These are phyloP conservation scores for Alternaria gaisen DNA, from an alignment of 2,329 filamentous ascomycete genomes.

Conservation along the genomic window DNA sequence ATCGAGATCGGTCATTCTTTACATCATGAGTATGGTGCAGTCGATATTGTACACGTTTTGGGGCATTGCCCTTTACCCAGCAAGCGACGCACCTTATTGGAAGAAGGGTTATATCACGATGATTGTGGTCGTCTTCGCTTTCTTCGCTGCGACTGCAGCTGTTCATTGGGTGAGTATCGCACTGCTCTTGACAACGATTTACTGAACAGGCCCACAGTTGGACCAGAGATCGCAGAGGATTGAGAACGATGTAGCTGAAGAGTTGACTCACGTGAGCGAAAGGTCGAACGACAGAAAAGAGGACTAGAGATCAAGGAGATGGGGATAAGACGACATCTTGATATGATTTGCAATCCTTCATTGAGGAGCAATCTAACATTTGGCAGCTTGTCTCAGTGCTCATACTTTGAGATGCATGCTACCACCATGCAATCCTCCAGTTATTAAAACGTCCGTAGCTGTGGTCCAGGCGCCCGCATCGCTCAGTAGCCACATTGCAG, in stretches of 20 bases:
- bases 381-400: not conserved
- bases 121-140: constrained; percentile 42
- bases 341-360: not conserved
- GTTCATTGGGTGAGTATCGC: constrained; percentile 32
- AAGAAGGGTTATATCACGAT: constrained; percentile 51
- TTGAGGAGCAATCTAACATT: not conserved
- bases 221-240: constrained; percentile 6
- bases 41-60: constrained; percentile 57
- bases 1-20: constrained; percentile 51
- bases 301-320: not conserved
- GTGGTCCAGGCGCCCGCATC: not conserved
- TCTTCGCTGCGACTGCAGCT: constrained; percentile 33
- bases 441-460: not conserved
- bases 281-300: not conserved
- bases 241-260: not conserved
- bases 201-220: not conserved
- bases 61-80: constrained; percentile 56
- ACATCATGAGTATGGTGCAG: constrained; percentile 54
- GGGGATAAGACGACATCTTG: not conserved
- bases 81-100: constrained; percentile 56
- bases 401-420: not conserved
- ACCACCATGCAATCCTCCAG: not conserved
- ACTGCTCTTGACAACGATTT: not conserved
- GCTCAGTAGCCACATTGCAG: not conserved
- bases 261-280: not conserved